Conservation (phyloP, 2,329 filamentous ascomycete genomes). For the Juglanconis oblonga region DNA sequence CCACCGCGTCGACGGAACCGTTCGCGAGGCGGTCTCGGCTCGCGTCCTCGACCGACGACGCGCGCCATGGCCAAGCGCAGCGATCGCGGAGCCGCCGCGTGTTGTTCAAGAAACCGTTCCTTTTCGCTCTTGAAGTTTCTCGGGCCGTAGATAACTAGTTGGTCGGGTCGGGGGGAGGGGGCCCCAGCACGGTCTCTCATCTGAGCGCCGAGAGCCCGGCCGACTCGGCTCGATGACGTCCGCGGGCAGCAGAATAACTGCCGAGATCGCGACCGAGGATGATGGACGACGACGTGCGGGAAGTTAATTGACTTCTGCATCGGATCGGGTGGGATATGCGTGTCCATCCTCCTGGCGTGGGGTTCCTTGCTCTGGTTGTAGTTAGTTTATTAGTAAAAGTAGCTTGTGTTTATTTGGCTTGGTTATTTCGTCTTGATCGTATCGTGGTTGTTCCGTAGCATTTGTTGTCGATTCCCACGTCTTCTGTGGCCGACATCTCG, state of each 20-base stretch:
- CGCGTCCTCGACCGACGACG: too few relatives aligned
- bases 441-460: too few relatives aligned
- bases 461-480: too few relatives aligned
- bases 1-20: too few relatives aligned
- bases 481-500: too few relatives aligned
- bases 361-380: too few relatives aligned
- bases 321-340: neutral
- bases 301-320: neutral
- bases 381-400: too few relatives aligned
- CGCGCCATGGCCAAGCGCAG: too few relatives aligned
- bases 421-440: neutral
- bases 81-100: neutral
- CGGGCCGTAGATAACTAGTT: neutral
- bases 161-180: too few relatives aligned
- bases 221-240: neutral
- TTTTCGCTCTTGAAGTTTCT: neutral
- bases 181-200: neutral
- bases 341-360: too few relatives aligned
- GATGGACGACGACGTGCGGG: neutral
- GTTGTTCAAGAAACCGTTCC: neutral
- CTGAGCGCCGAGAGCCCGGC: neutral
- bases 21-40: too few relatives aligned
- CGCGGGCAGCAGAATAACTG: neutral
- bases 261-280: neutral
- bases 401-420: neutral